These are phyloP conservation scores for Verticillium nonalfalfae DNA, from an alignment of 2,329 filamentous ascomycete genomes.

Conservation along the genomic window DNA sequence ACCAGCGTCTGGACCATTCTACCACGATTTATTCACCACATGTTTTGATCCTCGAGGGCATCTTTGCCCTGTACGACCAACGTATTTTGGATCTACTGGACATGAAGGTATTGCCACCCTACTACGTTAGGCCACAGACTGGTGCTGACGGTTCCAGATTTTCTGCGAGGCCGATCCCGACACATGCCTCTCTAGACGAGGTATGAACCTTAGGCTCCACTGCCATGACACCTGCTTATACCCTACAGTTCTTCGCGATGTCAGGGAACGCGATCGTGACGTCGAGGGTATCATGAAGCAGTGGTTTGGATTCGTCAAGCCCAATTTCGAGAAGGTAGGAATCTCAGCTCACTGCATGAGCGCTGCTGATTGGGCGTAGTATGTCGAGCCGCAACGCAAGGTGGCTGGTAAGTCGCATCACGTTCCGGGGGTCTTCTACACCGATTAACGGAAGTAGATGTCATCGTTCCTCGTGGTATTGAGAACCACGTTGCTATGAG, in stretches of 20 bases:
- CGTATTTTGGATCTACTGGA: slow-evolving; percentile 82
- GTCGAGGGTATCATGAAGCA: slow-evolving; percentile 97
- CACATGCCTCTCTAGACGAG: slow-evolving; percentile 81
- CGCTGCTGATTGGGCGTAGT: slow-evolving; percentile 29
- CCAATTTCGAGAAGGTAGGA: slow-evolving; percentile 75
- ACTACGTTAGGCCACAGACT: background rate
- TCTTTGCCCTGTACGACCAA: slow-evolving; percentile 86
- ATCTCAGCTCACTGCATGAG: background rate
- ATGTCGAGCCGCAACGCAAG: slow-evolving; percentile 84
- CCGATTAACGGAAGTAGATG: slow-evolving; percentile 44
- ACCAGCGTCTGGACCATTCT: slow-evolving; percentile 71
- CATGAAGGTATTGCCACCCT: slow-evolving; percentile 60
- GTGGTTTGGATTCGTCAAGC: slow-evolving; percentile 95
- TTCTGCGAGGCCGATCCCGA: slow-evolving; percentile 96
- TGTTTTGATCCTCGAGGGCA: slow-evolving; percentile 91
- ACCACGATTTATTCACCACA: slow-evolving; percentile 94
- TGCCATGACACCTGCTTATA: slow-evolving; percentile 5
- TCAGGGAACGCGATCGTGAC: slow-evolving; percentile 81
- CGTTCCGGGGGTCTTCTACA: slow-evolving; percentile 1
- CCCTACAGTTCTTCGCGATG: slow-evolving; percentile 69
- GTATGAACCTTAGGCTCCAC: slow-evolving; percentile 40
- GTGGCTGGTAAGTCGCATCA: slow-evolving; percentile 56
- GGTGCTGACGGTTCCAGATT: slow-evolving; percentile 46
- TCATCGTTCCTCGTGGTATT: slow-evolving; percentile 91
- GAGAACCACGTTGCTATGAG: slow-evolving; percentile 90